A percentile compares a stretch with the other conserved stretches of the same genome.
Evolutionary conservation across 352 stramenopile genomes (phyloP).

Genomic region (Phytophthora capsici): DNA sequence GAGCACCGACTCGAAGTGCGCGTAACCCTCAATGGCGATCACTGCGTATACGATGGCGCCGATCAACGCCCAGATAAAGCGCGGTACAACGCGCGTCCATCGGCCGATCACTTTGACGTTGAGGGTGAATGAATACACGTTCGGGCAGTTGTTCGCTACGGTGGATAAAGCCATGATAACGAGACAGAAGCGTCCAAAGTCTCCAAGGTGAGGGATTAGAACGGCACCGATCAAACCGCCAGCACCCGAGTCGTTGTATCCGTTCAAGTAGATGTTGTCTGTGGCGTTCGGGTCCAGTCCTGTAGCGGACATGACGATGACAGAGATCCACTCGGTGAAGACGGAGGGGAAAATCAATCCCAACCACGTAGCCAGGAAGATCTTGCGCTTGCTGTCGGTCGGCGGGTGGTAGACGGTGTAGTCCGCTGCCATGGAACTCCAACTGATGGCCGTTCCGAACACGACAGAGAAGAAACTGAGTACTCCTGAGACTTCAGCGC

Average conservation of each 20-base stretch:
- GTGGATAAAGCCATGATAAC: conserved; percentile 54
- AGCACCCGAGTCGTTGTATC: conserved; percentile 42
- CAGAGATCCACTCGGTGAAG: conserved; percentile 47
- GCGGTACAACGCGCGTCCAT: conserved; percentile 37
- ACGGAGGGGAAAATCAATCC: conserved; percentile 40
- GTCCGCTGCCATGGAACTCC: conserved; percentile 44
- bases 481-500: conserved; percentile 40
- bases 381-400: conserved; percentile 48
- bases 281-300: conserved; percentile 27
- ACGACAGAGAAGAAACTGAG: conserved; percentile 46
- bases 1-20: conserved; percentile 48
- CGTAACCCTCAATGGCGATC: conserved; percentile 44
- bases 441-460: conserved; percentile 45
- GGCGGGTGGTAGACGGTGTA: conserved; percentile 51
- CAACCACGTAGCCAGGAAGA: conserved; percentile 46
- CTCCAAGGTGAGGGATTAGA: conserved; percentile 38
- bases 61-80: conserved; percentile 44
- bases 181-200: conserved; percentile 49
- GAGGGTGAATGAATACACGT: conserved; percentile 53
- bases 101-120: conserved; percentile 49
- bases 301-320: conserved; percentile 47
- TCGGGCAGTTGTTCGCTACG: conserved; percentile 54
- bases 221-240: conserved; percentile 44
- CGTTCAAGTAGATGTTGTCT: conserved; percentile 34
- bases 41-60: conserved; percentile 39